Base-by-base conservation (phyloP, 2,329 filamentous ascomycete species). In the Epichloe uncinata region DNA sequence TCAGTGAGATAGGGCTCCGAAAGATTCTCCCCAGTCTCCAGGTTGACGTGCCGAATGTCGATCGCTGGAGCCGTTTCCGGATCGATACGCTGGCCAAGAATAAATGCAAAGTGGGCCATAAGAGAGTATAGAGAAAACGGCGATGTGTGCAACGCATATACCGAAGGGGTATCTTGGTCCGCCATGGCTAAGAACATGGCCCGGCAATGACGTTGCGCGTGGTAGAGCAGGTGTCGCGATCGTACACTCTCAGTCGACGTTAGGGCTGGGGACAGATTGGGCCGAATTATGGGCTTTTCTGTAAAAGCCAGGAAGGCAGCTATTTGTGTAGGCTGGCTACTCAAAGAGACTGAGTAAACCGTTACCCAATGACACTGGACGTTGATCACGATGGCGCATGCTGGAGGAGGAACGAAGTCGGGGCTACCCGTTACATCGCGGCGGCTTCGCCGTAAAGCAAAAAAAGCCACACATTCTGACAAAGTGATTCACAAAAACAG, bases 101-200 rank as follows among this genome's bases (percentile, higher is more conserved):
- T 57, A 20, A 63, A 55, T 20, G 54, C 58, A 50, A 63, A 62
- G 15, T 59, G 59, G n/a, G 57, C 57, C 56, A 63, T 60, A 16
- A 63, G 54, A 8, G 62, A 63, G 47, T 65, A 63, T 12, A 63
- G 51, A 3, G 60, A 63, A 49, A 60, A 63, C 5, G 59, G 57
- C 16, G 57, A 65, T 50, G 59, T 61, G 46, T 63, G 57, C 47
- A 65, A 55, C 34, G 57, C 62, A 45, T 58, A 61, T n/a, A 54
- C 44, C 16, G 52, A 51, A 12, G 18, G 26, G 16, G 34, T 22
- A 26, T 42, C 26, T 15, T 48, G 22, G 30, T 53, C 53, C 15
- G 52, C 49, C 53, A 57, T 58, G 36, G 49, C 45, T 40, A 50
- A 33, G 12, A 42, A 15, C n/a, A 37, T 42, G 4, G 33, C 37